Evolutionary conservation across 108 stramenopile species (phyloP).

Genomic region (Fistulifera pelliculosa): DNA sequence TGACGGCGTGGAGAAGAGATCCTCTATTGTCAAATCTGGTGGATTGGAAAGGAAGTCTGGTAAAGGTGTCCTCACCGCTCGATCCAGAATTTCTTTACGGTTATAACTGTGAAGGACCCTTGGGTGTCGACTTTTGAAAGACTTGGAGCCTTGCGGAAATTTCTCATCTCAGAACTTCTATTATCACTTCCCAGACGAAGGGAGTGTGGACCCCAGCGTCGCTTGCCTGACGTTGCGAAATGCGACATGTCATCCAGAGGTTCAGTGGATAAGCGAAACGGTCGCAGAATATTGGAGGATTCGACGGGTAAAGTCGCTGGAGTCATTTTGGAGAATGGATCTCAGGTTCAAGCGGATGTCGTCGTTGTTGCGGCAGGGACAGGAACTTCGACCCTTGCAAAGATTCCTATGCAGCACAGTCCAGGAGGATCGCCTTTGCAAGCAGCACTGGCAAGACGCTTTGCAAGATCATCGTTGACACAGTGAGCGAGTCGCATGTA

Average conservation of each 20-base stretch:
- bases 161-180: background rate
- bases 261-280: too few relatives aligned
- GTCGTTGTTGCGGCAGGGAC: constrained; percentile 39
- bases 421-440: constrained; percentile 32
- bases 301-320: too few relatives aligned
- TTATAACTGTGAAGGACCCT: constrained; percentile 11
- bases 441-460: background rate
- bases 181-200: constrained; percentile 55
- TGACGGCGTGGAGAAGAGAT: constrained; percentile 45
- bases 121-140: background rate
- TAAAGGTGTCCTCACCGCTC: constrained; percentile 18
- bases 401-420: constrained; percentile 24
- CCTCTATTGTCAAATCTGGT: constrained; percentile 21
- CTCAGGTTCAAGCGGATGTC: constrained; percentile 19
- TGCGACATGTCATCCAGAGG: background rate
- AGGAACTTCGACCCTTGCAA: constrained; percentile 12
- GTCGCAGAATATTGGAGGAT: too few relatives aligned
- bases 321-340: background rate
- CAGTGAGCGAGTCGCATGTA: constrained; percentile 40
- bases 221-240: constrained; percentile 31
- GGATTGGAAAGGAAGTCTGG: constrained; percentile 43
- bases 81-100: constrained; percentile 10
- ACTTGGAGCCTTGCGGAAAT: constrained; percentile 20
- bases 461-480: constrained; percentile 43
- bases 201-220: constrained; percentile 35